Evolutionary conservation across 495 filamentous ascomycete genomes (phyloP).

Genomic region (Penicillium ochrochloron): DNA sequence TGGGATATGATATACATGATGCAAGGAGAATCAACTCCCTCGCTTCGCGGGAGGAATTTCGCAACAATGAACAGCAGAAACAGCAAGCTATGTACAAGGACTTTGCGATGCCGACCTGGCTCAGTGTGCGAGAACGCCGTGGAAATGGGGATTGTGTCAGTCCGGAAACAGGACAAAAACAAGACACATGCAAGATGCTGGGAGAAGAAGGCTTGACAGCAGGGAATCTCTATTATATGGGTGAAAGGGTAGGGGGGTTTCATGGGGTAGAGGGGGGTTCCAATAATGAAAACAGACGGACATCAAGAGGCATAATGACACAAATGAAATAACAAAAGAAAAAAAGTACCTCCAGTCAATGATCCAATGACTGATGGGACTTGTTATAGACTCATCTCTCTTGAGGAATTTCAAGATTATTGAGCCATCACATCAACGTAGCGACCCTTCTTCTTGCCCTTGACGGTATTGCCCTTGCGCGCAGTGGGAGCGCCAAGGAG

Average conservation of each 20-base stretch:
- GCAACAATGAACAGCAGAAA: conserved; percentile 30
- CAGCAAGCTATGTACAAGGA: conserved; percentile 35
- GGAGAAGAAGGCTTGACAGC: conserved; percentile 16
- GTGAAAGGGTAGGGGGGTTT: conserved; percentile 2
- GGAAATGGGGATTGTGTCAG: conserved; percentile 22
- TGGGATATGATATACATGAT: conserved; percentile 35
- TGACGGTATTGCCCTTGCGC: conserved; percentile 68
- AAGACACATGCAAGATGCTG: conserved; percentile 36
- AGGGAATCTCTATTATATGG: conserved; percentile 28
- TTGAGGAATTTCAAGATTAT: conserved; percentile 25
- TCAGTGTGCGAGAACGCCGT: conserved; percentile 31
- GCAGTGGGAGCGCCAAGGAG: conserved; percentile 71
- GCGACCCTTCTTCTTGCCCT: conserved; percentile 77
- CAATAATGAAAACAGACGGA: conserved; percentile 17
- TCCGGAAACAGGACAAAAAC: conserved; percentile 8
- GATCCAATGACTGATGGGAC: neutral
- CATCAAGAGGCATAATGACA: conserved; percentile 33
- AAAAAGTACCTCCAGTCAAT: conserved; percentile 12
- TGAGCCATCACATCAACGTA: conserved; percentile 93
- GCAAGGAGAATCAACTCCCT: conserved; percentile 31
- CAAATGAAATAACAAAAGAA: conserved; percentile 34
- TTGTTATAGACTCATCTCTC: neutral
- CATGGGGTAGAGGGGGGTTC: conserved; percentile 24
- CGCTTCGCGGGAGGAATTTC: conserved; percentile 23
- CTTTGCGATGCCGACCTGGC: conserved; percentile 23